Percentiles rank a stretch among this genome's conserved stretches.
phyloP scores from a whole-genome alignment of 2,329 filamentous ascomycete species.

The Diaporthe batatas region DNA sequence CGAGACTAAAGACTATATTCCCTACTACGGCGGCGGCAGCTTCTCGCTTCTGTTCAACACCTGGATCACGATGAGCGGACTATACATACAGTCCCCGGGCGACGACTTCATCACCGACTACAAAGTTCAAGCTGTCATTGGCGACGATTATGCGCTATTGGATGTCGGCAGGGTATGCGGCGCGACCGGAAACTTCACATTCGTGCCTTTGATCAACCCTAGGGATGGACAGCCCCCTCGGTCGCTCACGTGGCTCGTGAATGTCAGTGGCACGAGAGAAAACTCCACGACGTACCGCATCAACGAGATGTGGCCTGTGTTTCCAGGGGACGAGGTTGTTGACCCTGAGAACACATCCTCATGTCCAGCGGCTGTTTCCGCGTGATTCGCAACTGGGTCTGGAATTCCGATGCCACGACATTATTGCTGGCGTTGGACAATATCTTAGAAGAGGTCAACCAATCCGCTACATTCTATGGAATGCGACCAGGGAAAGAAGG shows the following conservation, averaged over 20 bases:
- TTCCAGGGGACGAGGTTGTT: not conserved
- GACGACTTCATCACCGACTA: conserved; percentile 20
- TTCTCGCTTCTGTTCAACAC: not conserved
- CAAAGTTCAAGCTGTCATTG: not conserved
- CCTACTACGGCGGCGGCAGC: not conserved
- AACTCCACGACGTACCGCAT: not conserved
- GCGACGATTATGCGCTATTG: not conserved
- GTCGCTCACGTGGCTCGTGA: not conserved
- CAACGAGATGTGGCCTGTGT: conserved; percentile 21
- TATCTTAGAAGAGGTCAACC: too few species aligned
- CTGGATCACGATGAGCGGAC: not conserved
- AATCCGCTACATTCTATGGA: not conserved
- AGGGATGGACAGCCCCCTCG: not conserved
- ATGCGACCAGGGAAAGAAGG: not conserved
- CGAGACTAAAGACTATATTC: not conserved
- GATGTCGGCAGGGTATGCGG: conserved; percentile 4
- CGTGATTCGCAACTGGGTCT: not conserved
- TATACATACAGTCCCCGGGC: not conserved
- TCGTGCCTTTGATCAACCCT: not conserved
- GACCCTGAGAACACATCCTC: conserved; percentile 6
- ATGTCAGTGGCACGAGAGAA: not conserved
- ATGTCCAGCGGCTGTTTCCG: not conserved
- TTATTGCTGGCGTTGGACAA: not conserved
- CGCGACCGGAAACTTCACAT: conserved; percentile 18
- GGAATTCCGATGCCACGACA: not conserved